Base-by-base conservation (phyloP, 441 rosid species). In the Pelargonium australe region DNA sequence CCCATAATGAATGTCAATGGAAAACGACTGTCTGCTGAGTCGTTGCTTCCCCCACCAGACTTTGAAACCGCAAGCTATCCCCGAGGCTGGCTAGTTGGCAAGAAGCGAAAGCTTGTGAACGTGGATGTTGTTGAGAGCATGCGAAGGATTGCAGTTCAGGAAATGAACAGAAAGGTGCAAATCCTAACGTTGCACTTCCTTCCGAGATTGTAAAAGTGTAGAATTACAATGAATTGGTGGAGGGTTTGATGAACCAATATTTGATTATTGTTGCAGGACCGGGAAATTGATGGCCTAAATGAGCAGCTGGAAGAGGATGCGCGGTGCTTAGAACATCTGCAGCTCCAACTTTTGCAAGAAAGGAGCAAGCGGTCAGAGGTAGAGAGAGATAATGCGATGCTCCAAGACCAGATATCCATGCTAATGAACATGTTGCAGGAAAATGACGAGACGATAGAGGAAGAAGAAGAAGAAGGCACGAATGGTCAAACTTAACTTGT, bases 51-150 rank as follows among this genome's bases (percentile, higher is more conserved):
- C 4, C 97, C 98, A 3, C 98, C 97, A 0, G 98, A 94, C 80
- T 94, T 94, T n/a, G 98, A 94, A 74, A 58, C 89, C 19, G 82
- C 96, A 2, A 76, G 69, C 81, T 94, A 91, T 81, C 97, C 99
- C 0, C 89, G 89, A 66, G 97, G 99, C 4, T 94, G 99, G 97
- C 77, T 94, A 73, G 81, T 94, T 1, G 99, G 99, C 65, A 94
- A 94, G 87, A 94, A 87, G 90, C 81, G 99, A 61, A 94, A 94
- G 79, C 84, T 94, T 31, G 99, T 91, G 25, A 91, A 91, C 76
- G 95, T 94, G 49, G 99, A 94, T 77, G 97, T 94, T 0, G 99
- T 94, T 1, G 99, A 94, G 81, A 94, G 99, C 80, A 94, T 94
- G 99, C 81, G 99, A 51, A 87, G 97, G 80, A 89, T 94, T 73